Percentiles rank a stretch among this genome's conserved stretches.
Conservation (phyloP, 768 basidiomycete genomes). For the Boletus reticuloceps region DNA sequence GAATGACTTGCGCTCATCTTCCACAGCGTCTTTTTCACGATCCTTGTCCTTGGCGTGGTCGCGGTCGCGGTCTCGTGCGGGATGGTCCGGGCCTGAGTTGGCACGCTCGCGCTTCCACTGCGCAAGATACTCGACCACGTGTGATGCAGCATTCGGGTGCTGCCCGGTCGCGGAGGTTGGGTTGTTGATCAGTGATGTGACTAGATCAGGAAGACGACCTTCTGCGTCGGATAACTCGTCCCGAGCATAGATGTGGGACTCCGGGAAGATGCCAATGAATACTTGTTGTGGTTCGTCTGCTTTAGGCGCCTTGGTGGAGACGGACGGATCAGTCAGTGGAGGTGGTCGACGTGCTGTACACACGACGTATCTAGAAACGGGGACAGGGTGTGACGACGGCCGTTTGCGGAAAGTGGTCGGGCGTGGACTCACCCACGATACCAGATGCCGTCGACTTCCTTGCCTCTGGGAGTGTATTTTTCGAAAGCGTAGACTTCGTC, state of each 20-base stretch:
- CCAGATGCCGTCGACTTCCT: conserved; percentile 82
- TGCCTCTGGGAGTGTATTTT: conserved; percentile 71
- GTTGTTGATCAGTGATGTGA: conserved; percentile 48
- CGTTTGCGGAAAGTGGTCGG: neutral
- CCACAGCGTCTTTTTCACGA: conserved; percentile 66
- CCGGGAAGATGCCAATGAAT: conserved; percentile 92
- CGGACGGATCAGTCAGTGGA: conserved; percentile 59
- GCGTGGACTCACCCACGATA: conserved; percentile 79
- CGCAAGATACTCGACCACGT: conserved; percentile 45
- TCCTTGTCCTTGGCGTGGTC: conserved; percentile 46
- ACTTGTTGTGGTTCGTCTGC: conserved; percentile 82
- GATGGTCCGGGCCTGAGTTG: conserved; percentile 25
- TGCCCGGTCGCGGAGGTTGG: conserved; percentile 30
- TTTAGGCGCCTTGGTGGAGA: conserved; percentile 46
- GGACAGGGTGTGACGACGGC: neutral
- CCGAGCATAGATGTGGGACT: conserved; percentile 82
- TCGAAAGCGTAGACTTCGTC: conserved; percentile 98
- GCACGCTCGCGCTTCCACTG: conserved; percentile 41
- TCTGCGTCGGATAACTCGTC: conserved; percentile 88
- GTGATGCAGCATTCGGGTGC: conserved; percentile 34
- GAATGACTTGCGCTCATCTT: conserved; percentile 57
- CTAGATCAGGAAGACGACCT: conserved; percentile 77
- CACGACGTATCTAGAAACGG: conserved; percentile 68
- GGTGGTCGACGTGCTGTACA: conserved; percentile 71
- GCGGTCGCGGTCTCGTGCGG: conserved; percentile 36